These are phyloP conservation scores for Rubus idaeus DNA, from an alignment of 306 rosid species.

Conservation along the genomic window DNA sequence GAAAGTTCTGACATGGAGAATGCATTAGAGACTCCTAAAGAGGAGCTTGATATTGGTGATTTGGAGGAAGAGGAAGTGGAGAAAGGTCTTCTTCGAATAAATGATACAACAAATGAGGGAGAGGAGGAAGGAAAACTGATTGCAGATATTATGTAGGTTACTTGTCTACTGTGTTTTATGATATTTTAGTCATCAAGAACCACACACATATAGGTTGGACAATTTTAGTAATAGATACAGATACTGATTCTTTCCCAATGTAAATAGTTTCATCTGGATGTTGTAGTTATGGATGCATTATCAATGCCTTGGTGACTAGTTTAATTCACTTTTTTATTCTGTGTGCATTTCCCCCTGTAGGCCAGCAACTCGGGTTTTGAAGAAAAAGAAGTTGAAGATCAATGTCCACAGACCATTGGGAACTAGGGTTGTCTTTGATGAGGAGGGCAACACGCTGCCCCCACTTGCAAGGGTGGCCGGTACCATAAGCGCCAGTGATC, in stretches of 20 bases:
- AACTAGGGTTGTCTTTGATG: constrained; percentile 79
- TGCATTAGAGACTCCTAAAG: constrained; percentile 32
- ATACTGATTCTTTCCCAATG: not conserved
- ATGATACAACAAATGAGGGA: constrained; percentile 33
- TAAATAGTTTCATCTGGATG: not conserved
- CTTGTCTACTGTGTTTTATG: constrained; percentile 2
- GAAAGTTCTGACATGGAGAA: constrained; percentile 42
- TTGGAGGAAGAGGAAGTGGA: constrained; percentile 43
- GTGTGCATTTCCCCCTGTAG: constrained; percentile 36
- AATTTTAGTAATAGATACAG: not conserved
- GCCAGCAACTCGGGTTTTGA: constrained; percentile 51
- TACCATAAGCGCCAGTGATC: constrained; percentile 31
- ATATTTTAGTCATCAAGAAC: not conserved
- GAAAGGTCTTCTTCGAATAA: constrained; percentile 39
- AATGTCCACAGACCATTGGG: constrained; percentile 76
- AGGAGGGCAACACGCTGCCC: constrained; percentile 71
- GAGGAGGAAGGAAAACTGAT: constrained; percentile 37
- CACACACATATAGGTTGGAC: not conserved
- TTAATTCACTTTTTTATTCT: not conserved
- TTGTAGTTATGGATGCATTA: not conserved
- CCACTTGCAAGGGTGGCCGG: constrained; percentile 80
- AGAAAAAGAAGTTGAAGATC: constrained; percentile 89
- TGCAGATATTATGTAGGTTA: constrained; percentile 49
- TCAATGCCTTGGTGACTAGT: not conserved
- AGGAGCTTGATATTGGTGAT: constrained; percentile 45